phyloP scores from a whole-genome alignment of 2,329 filamentous ascomycete genomes.

The Clarireedia hainanense region DNA sequence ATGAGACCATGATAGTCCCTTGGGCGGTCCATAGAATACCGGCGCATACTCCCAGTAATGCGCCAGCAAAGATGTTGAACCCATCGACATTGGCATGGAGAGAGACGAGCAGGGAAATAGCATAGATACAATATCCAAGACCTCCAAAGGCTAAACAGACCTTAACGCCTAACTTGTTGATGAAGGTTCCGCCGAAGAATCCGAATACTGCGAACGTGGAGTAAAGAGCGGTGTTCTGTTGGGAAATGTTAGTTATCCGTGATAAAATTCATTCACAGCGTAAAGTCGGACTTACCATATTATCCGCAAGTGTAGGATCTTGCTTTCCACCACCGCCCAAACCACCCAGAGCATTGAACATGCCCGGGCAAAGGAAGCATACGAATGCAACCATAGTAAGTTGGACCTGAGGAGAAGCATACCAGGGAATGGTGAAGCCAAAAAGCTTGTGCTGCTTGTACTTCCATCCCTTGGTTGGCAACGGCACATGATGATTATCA shows the following conservation, averaged over 20 bases:
- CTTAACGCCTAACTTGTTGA: conserved; percentile 67
- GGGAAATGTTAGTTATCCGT: conserved; percentile 1
- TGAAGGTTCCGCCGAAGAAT: conserved; percentile 68
- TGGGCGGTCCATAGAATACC: conserved; percentile 77
- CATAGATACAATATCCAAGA: conserved; percentile 69
- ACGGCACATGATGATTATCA: not conserved
- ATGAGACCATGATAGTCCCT: conserved; percentile 84
- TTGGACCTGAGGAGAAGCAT: conserved; percentile 66
- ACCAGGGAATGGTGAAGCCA: conserved; percentile 48
- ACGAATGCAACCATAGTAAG: conserved; percentile 63
- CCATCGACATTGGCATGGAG: conserved; percentile 59
- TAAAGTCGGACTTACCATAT: conserved; percentile 23
- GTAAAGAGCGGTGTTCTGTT: conserved; percentile 37
- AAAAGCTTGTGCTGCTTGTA: conserved; percentile 55
- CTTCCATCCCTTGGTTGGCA: conserved; percentile 46
- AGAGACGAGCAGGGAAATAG: conserved; percentile 62
- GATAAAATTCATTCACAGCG: not conserved
- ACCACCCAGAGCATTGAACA: conserved; percentile 62
- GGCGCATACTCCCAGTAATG: conserved; percentile 68
- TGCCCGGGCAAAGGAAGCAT: conserved; percentile 65
- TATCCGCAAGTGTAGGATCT: conserved; percentile 44
- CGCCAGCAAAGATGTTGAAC: conserved; percentile 71
- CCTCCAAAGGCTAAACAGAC: conserved; percentile 64
- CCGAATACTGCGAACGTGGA: conserved; percentile 50
- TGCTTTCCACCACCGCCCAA: conserved; percentile 57